Evolutionary conservation across 78 protist species (phyloP), one percentile per base, ranked within the genome.

Genomic region (Cavenderia fasciculata): DNA sequence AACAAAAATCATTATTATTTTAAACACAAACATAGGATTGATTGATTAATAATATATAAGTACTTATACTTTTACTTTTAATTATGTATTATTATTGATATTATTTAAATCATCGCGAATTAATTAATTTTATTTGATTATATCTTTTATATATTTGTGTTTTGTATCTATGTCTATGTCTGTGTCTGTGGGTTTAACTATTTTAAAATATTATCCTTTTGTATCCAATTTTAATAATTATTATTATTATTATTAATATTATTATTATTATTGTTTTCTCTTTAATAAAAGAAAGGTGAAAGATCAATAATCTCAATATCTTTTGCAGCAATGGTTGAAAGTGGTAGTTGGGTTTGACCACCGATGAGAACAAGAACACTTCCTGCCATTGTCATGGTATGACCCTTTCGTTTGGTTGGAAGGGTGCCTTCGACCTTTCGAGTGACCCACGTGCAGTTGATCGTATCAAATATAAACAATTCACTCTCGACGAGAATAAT

Each of bases 221-320:
- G n/a, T n/a, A n/a, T n/a, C n/a, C n/a, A 52, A 52, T 10, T 52
- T 52, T 21, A 52, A 21, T 52, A 52, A 52, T 44, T 11, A 11
- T 44, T 11, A 21, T 52, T 52, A 52, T 52, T 52, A 10, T 4
- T 52, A 52, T 21, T 12, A 19, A 21, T 57, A 23, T 7, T 23
- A 3, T 10, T 10, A 52, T 57, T 62, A 34, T 29, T 59, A 8
- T 29, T 7, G 25, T 12, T 72, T 38, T 52, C 27, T 36, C 54
- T 72, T 72, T 72, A 52, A 47, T 36, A 46, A 27, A 76, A 62
- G 41, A 76, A 76, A 27, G 63, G 33, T 47, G 33, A 62, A 34
- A 76, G 27, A 76, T 76, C 87, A 25, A 76, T 76, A 19, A 76
- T 63, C 63, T 76, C 87, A 25, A 76, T 76, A 62, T 76, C 87